These are phyloP conservation scores for Ceratocystis ficicola DNA, from an alignment of 2,329 filamentous ascomycete species.

Conservation along the genomic window DNA sequence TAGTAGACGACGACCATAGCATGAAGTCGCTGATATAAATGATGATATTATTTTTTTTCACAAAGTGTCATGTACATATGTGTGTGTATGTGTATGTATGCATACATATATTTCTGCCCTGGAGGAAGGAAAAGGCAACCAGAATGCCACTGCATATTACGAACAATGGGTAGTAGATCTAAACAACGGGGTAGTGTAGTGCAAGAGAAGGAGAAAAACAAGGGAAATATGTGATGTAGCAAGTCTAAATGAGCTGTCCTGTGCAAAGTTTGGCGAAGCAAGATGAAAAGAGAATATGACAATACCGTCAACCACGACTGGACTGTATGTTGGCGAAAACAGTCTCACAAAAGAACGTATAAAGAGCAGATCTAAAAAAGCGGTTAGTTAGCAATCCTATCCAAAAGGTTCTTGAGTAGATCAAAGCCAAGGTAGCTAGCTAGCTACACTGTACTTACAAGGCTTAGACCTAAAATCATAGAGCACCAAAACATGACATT, in stretches of 20 bases:
- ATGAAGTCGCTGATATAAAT: background rate
- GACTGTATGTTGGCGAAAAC: background rate
- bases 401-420: background rate
- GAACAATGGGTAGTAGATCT: background rate
- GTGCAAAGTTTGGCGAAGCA: background rate
- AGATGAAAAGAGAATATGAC: background rate
- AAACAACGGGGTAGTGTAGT: background rate
- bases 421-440: background rate
- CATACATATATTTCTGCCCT: background rate
- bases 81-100: background rate
- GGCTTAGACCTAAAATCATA: slow-evolving; percentile 74
- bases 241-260: background rate
- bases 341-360: slow-evolving; percentile 38
- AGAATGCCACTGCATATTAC: background rate
- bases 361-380: slow-evolving; percentile 38
- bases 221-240: background rate
- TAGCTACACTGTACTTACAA: slow-evolving; percentile 34
- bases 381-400: background rate
- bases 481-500: slow-evolving; percentile 85
- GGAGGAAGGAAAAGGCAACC: background rate
- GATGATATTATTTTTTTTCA: background rate
- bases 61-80: too few relatives aligned
- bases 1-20: background rate
- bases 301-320: background rate
- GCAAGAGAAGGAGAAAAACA: background rate